Percentiles rank a stretch among this genome's conserved stretches.
Conservation (phyloP, 2,329 filamentous ascomycete genomes). For the Fusarium fujikuroi region DNA sequence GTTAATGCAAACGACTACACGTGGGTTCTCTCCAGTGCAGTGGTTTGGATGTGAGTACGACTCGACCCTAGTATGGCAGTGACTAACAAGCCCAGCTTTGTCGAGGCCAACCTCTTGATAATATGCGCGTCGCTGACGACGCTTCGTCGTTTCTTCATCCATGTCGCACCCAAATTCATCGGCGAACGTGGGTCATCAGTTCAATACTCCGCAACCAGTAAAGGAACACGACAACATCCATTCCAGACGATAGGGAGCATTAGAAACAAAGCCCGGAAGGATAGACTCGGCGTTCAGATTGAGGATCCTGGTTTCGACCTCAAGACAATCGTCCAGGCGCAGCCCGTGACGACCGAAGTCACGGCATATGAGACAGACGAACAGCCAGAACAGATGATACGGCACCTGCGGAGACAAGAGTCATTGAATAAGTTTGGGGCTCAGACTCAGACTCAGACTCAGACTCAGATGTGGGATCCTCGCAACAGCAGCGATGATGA, state of each 20-base stretch:
- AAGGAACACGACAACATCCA: slow-evolving; percentile 26
- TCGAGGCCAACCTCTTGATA: slow-evolving; percentile 51
- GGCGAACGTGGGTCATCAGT: slow-evolving; percentile 32
- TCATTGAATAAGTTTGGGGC: slow-evolving; percentile 38
- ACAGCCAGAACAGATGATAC: slow-evolving; percentile 24
- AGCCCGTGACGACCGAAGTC: slow-evolving; percentile 33
- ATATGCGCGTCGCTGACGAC: slow-evolving; percentile 53
- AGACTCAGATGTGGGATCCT: slow-evolving; percentile 18
- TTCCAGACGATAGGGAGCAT: slow-evolving; percentile 34
- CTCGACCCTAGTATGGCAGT: not conserved
- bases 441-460: slow-evolving; percentile 6
- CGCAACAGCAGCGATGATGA: slow-evolving; percentile 25
- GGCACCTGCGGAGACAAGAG: slow-evolving; percentile 37
- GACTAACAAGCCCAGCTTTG: slow-evolving; percentile 42
- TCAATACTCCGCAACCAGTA: slow-evolving; percentile 4
- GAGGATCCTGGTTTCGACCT: slow-evolving; percentile 37
- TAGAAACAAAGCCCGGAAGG: not conserved
- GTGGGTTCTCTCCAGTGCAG: slow-evolving; percentile 47
- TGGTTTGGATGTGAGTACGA: slow-evolving; percentile 46
- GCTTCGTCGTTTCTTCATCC: slow-evolving; percentile 49
- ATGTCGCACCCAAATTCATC: slow-evolving; percentile 43
- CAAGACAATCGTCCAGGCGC: slow-evolving; percentile 35
- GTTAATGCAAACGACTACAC: slow-evolving; percentile 43
- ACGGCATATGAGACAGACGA: slow-evolving; percentile 23
- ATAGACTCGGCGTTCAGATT: slow-evolving; percentile 18